Base-by-base conservation (phyloP, 2,329 filamentous ascomycete species). In the Cercospora sojina region DNA sequence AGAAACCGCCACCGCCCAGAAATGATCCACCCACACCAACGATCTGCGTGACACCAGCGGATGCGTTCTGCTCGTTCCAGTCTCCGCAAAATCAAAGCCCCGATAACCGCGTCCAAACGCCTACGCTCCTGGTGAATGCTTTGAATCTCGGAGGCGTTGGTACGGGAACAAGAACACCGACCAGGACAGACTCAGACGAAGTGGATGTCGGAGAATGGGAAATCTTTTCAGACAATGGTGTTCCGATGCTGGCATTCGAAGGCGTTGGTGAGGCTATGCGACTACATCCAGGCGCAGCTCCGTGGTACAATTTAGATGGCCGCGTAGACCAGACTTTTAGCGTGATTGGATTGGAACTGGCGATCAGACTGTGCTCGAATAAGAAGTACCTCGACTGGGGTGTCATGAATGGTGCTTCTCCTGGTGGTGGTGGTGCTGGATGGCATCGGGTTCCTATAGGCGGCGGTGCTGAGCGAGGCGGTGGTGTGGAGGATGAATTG, bases 331-430 rank as follows among this genome's bases (percentile, higher is more conserved):
- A 55, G 27, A 63, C 64, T 6, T 67, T 67, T n/a, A 64, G 65
- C 20, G 65, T 68, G 4, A 58, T 65, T 4, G 69, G 69, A 4
- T 13, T 71, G 9, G 41, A 67, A 6, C 31, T 67, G 23, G 67
- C 64, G 20, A 31, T 71, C 18, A 60, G 65, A 49, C 43, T 71
- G 63, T 64, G 51, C 13, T 61, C 35, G 10, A 18, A 43, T 27
- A 18, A 23, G 20, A 57, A 59, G 20, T 53, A 25, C 5, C 57
- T 38, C 3, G 55, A 65, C 27, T 27, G 23, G 25, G 47, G 59
- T 9, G 13, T 53, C 23, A 16, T n/a, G 23, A 53, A n/a, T 8
- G 47, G 23, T 3, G 12, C 7, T 8, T 53, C 20, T 29, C 10
- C 47, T n/a, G 12, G 35, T 53, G 20, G 35, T 53, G 20, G 23